Base-by-base conservation (phyloP, 352 stramenopile genomes). In the Globisporangium iwayamae region DNA sequence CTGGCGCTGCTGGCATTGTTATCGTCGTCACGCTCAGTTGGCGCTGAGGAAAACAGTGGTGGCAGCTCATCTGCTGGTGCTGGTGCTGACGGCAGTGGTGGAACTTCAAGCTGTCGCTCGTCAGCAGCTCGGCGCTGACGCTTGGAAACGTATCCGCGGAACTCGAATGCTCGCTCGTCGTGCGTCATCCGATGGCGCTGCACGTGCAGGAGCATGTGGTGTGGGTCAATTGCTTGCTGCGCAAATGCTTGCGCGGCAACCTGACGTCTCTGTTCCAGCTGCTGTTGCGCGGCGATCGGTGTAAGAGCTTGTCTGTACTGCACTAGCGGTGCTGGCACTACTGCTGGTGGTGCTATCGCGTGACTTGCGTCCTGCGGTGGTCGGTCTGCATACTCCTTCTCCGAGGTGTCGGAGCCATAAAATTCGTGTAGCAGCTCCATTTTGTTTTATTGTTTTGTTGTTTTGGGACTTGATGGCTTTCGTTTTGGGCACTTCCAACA, bases 131-230 rank as follows among this genome's bases (percentile, higher is more conserved):
- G 59, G 20, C 60, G 65, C 13, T 41, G 58, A 11, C 68, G 64
- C 63, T 82, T 81, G 13, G 63, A 39, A 22, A 56, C n/a, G 30
- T 84, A 82, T 28, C 61, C 63, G 13, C 50, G 66, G 52, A 81
- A 83, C 25, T 38, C 53, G 62, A 81, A 81, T 9, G 56, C 34
- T 5, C 36, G 46, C 36, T 71, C 68, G 9, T 70, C 64, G 18
- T 13, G 45, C 4, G 65, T 71, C 60, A 64, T 67, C 25, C 52
- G 54, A 32, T 18, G 52, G 9, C 45, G 41, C 14, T 45, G 39
- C 11, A 59, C n/a, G 36, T 41, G 39, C 25, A 9, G 11, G 16
- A 36, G 3, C 14, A 28, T 30, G 11, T 22, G 22, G 2, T 10
- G 38, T 57, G 30, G 14, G 8, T 20, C n/a, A 32, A 20, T 4